Base-by-base conservation (phyloP, 2,329 filamentous ascomycete species). In the Fusarium sp. region DNA sequence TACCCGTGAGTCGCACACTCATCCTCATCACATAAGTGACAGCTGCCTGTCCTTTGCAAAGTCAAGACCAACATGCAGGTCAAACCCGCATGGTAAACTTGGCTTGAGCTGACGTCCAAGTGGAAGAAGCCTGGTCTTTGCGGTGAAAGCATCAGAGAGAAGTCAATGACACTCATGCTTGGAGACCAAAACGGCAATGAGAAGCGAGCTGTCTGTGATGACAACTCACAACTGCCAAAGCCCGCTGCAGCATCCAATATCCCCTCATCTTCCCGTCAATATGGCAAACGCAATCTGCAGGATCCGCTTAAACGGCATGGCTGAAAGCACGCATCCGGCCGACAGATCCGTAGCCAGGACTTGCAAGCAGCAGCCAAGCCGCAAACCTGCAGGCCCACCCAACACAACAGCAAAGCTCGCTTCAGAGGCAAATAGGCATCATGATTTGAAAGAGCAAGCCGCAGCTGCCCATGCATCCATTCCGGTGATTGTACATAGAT, bases 401-500 rank as follows among this genome's bases (percentile, higher is more conserved):
- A 11, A 48, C 8, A 23, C 18, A 23, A 48, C 15, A 7, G 6
- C 28, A 34, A 34, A 34, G n/a, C 13, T 34, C 30, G 16, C 46
- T 34, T 11, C 16, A 11, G 15, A 12, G 4, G 12, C 47, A 52
- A 40, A 52, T 9, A 39, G 9, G 15, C 7, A 30, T 30, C 13
- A 30, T 30, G 30, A 34, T 15, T 39, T 16, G 41, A 52, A 36
- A 23, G 27, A 40, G 58, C 27, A 56, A 56, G 50, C 58, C 27
- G n/a, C 36, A 56, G 51, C 55, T 52, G 16, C 55, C 55, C 56
- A 39, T 39, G 34, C 34, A 58, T 58, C 27, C 47, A 51, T 39
- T 53, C 50, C 44, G 53, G 23, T 60, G 57, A 60, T 60, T 60
- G 57, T 54, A 54, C 57, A 60, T 60, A 53, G 18, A 27, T 39